These are phyloP conservation scores for Lasiosphaeris hirsuta DNA, from an alignment of 495 filamentous ascomycete genomes.

Conservation along the genomic window DNA sequence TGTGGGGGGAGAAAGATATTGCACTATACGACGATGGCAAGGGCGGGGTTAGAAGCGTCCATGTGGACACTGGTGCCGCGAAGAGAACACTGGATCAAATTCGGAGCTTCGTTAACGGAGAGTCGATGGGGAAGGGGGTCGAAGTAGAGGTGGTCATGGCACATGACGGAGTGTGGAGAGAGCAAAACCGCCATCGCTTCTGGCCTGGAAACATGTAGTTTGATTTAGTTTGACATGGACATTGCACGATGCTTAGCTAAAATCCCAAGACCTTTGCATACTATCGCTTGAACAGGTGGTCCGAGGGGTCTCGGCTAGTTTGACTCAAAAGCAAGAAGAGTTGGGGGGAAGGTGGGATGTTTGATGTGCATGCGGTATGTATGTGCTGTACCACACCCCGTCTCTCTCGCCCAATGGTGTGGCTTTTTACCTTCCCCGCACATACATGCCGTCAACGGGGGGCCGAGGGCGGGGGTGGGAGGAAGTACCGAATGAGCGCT, in stretches of 20 bases:
- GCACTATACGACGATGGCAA: constrained; percentile 38
- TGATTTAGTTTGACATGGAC: neutral
- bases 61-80: constrained; percentile 35
- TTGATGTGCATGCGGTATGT: no score
- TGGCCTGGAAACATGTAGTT: constrained; percentile 28
- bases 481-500: no score
- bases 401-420: neutral
- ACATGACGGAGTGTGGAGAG: constrained; percentile 45
- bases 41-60: constrained; percentile 39
- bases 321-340: no score
- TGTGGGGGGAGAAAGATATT: constrained; percentile 41
- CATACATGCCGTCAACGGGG: neutral
- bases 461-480: neutral
- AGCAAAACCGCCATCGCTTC: constrained; percentile 32
- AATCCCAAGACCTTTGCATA: no score
- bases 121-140: neutral
- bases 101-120: constrained; percentile 9
- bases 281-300: neutral
- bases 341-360: no score
- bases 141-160: constrained; percentile 44
- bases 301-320: neutral
- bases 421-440: neutral
- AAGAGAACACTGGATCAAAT: constrained; percentile 35
- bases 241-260: no score
- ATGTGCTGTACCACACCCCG: neutral